Evolutionary conservation across 768 basidiomycete genomes (phyloP), one percentile per base, ranked within the genome.

Genomic region (Trametes elegans): DNA sequence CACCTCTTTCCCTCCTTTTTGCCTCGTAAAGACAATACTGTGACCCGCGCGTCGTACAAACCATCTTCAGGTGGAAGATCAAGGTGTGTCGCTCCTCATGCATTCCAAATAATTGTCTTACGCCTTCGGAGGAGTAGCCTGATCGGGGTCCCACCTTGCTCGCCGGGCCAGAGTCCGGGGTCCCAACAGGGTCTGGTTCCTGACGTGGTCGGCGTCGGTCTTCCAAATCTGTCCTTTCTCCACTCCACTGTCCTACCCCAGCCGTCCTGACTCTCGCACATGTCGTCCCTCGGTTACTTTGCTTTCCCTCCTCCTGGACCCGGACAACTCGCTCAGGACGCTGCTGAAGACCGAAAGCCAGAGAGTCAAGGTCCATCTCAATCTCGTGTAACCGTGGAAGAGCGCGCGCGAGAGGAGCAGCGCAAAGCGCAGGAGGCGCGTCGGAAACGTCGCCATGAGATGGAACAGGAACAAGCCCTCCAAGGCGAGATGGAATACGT

Each of bases 401-500:
- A 53, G 16, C 26, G n/a, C 16, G 35, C 36, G 11, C 48, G 24
- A 27, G 44, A 53, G 23, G 50, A 29, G 11, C 38, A 28, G 4
- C 47, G 36, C n/a, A 34, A 38, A 23, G 34, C 24, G 2, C 55
- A 50, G 2, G 52, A 39, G 7, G 41, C 34, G 13, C 62, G 55
- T 31, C 64, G 59, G 18, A 45, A 21, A 16, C 47, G 52, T 24
- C 64, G 68, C 36, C 60, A 60, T 13, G 65, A 70, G 27, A 60
- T 49, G n/a, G 77, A 79, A 50, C 73, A 66, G 8, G 71, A 61
- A n/a, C 75, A 79, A 41, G 74, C 74, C 11, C 68, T 72, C n/a
- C 67, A 66, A 40, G 79, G 78, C 26, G 84, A 85, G 64, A 73
- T 81, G 48, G 78, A 77, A 13, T 85, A 83, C 81, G 83, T 85